Conservation (phyloP, 208 protist species). For the Porcisia deanei region DNA sequence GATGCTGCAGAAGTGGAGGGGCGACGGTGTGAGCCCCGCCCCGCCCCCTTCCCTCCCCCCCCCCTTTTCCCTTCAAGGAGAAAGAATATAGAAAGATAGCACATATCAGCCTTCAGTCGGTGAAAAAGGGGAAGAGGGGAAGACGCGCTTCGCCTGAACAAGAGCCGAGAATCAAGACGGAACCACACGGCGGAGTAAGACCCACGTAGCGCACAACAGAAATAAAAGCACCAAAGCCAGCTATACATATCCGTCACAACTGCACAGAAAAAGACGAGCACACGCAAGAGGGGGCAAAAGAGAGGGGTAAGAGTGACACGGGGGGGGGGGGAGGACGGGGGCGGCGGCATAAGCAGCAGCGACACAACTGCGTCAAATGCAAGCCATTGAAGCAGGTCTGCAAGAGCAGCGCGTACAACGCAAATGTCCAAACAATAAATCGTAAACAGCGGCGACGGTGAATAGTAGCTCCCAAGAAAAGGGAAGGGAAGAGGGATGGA, state of each 20-base stretch:
- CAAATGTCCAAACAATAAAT: background rate
- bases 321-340: background rate
- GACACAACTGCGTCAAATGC: background rate
- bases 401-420: background rate
- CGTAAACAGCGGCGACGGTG: no score
- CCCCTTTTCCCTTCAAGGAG: background rate
- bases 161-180: background rate
- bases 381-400: background rate
- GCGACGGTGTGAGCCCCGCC: background rate
- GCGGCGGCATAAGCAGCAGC: background rate
- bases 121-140: background rate
- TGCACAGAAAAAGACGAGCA: background rate
- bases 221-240: background rate
- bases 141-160: background rate
- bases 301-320: constrained; percentile 4
- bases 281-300: constrained; percentile 5
- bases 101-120: background rate
- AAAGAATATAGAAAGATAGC: no score
- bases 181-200: background rate
- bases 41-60: background rate
- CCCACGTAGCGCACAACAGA: background rate
- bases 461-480: background rate
- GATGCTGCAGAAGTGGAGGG: background rate
- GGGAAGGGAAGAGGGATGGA: background rate
- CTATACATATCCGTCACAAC: constrained; percentile 6